These are phyloP conservation scores for Cytospora leucostoma DNA, from an alignment of 2,329 filamentous ascomycete species.

Conservation along the genomic window DNA sequence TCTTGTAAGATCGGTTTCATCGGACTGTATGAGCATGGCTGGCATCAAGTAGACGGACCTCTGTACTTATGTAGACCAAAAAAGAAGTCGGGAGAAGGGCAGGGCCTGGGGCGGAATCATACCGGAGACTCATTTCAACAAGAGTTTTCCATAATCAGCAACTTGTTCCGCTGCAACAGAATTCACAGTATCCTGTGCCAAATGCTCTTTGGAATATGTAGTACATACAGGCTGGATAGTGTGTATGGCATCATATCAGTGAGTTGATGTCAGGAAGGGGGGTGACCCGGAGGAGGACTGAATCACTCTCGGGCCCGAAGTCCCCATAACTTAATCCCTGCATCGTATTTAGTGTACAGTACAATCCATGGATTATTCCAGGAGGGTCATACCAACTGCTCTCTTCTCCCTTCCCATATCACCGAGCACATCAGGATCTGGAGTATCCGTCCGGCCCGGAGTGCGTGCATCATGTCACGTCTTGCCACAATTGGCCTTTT, in stretches of 20 bases:
- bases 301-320: no score
- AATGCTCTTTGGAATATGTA: no score
- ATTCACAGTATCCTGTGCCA: not conserved
- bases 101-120: not conserved
- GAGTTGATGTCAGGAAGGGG: no score
- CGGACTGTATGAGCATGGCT: not conserved
- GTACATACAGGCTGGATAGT: not conserved
- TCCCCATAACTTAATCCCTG: no score
- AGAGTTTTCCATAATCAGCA: not conserved
- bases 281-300: no score
- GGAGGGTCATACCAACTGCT: no score
- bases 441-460: not conserved
- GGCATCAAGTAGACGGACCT: constrained; percentile 17
- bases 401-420: not conserved
- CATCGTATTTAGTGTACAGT: no score
- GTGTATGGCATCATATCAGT: no score
- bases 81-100: constrained; percentile 10
- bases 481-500: constrained; percentile 12
- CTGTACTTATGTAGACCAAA: constrained; percentile 6
- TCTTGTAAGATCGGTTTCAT: not conserved
- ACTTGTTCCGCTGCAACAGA: not conserved
- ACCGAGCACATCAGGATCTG: not conserved
- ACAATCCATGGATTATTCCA: no score
- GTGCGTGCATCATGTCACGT: not conserved
- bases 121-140: not conserved